Conservation (phyloP, 805 yeast genomes). For the Nakazawaea wickerhamii region DNA sequence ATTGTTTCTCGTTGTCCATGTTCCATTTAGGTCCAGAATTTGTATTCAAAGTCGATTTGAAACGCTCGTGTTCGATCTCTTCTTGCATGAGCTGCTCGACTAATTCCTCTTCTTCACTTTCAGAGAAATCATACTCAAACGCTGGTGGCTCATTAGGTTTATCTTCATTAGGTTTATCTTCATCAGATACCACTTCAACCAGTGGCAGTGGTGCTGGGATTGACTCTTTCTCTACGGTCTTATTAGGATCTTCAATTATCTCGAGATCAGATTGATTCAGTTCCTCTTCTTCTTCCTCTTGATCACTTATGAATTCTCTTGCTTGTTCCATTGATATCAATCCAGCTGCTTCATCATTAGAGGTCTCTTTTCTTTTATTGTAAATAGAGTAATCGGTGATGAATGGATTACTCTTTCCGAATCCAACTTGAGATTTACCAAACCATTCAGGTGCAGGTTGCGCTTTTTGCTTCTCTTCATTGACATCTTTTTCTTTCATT, state of each 20-base stretch:
- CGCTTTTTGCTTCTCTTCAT: conserved; percentile 16
- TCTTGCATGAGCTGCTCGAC: conserved; percentile 62
- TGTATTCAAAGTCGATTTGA: conserved; percentile 38
- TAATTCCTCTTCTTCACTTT: conserved; percentile 70
- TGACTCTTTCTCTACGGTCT: too few relatives aligned
- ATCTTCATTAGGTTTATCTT: not conserved
- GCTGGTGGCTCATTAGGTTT: not conserved
- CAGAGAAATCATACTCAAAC: conserved; percentile 61
- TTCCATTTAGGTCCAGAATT: conserved; percentile 21
- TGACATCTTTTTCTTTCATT: conserved; percentile 12
- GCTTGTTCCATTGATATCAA: conserved; percentile 48
- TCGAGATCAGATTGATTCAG: conserved; percentile 13
- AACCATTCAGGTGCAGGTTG: conserved; percentile 31
- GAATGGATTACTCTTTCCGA: conserved; percentile 14
- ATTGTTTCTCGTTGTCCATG: conserved; percentile 36
- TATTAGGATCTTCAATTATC: conserved; percentile 26
- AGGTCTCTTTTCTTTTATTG: conserved; percentile 7
- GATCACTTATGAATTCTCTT: conserved; percentile 23
- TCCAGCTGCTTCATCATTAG: conserved; percentile 43
- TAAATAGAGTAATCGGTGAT: conserved; percentile 13
- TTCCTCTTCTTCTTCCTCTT: conserved; percentile 16
- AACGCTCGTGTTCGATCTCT: conserved; percentile 63
- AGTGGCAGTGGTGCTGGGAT: too few relatives aligned
- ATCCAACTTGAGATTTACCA: conserved; percentile 13
- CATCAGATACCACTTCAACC: conserved; percentile 1